Evolutionary conservation across 1,139 yeast species (phyloP).

Genomic region (Kurtzmaniella quercitrusa): DNA sequence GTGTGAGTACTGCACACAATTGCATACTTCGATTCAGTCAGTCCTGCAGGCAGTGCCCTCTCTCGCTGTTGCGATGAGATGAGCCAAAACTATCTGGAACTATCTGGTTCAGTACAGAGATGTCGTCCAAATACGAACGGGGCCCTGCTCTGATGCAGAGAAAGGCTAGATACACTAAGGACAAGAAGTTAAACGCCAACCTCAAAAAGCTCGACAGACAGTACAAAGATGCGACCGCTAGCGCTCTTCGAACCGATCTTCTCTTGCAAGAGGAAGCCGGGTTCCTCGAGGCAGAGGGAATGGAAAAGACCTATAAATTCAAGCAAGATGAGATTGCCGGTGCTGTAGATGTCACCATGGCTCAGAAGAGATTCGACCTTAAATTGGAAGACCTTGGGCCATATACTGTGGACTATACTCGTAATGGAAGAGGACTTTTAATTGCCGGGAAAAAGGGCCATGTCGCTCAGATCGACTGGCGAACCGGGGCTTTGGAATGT

Average conservation of each 20-base stretch:
- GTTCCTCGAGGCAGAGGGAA: slow-evolving; percentile 82
- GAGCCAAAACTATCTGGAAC: not conserved
- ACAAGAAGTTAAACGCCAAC: slow-evolving; percentile 60
- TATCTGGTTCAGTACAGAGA: not conserved
- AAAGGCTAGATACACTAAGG: slow-evolving; percentile 36
- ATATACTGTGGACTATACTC: slow-evolving; percentile 71
- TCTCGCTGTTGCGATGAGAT: not conserved
- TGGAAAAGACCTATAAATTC: slow-evolving; percentile 88
- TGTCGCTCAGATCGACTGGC: slow-evolving; percentile 95
- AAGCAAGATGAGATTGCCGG: slow-evolving; percentile 73
- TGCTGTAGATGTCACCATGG: slow-evolving; percentile 77
- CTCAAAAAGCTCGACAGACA: slow-evolving; percentile 65
- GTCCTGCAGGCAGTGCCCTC: not conserved
- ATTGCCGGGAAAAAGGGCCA: slow-evolving; percentile 92
- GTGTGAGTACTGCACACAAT: too few relatives aligned
- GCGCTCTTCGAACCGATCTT: slow-evolving; percentile 85
- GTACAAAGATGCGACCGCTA: slow-evolving; percentile 70
- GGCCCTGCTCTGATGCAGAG: slow-evolving; percentile 16
- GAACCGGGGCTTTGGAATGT: slow-evolving; percentile 73
- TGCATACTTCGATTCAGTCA: not conserved
- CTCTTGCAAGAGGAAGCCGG: slow-evolving; percentile 83
- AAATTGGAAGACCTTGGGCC: slow-evolving; percentile 82
- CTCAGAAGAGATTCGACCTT: slow-evolving; percentile 71
- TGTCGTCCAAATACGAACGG: slow-evolving; percentile 18
- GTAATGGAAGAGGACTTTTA: slow-evolving; percentile 82